A percentile compares a stretch with the other conserved stretches of the same genome.
These are phyloP conservation scores for Dalechampia spathulata DNA, from an alignment of 441 rosid species.

Conservation along the genomic window DNA sequence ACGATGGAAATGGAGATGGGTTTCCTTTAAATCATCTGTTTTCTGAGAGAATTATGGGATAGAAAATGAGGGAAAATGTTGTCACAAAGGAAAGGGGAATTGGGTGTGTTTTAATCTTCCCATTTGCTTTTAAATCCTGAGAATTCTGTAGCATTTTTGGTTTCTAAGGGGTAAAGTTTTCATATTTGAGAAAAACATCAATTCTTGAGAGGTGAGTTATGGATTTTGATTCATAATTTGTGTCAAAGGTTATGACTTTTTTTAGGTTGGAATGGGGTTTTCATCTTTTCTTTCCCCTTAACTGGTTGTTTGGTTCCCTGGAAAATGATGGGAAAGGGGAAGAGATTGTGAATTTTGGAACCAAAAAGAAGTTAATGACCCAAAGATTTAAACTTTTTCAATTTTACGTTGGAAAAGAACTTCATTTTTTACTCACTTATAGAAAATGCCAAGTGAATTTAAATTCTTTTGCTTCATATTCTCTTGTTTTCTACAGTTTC, in stretches of 20 bases:
- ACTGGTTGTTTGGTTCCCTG: conserved; percentile 19
- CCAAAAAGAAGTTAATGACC: neutral
- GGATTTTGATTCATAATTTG: conserved; percentile 11
- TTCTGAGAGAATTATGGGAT: conserved; percentile 31
- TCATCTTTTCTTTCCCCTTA: too few relatives aligned
- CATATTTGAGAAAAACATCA: conserved; percentile 13
- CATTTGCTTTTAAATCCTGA: too few relatives aligned
- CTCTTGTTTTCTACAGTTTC: conserved; percentile 1
- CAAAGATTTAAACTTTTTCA: neutral
- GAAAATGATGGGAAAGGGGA: conserved; percentile 10
- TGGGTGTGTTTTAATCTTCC: conserved; percentile 1
- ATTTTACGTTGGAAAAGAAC: too few relatives aligned
- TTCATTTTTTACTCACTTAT: neutral
- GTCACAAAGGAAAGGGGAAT: conserved; percentile 8
- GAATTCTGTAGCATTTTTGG: conserved; percentile 10
- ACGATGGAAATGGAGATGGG: conserved; percentile 12
- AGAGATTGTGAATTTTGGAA: conserved; percentile 6
- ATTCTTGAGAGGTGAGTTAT: conserved; percentile 31
- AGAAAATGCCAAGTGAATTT: conserved; percentile 3
- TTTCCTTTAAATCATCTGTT: conserved; percentile 19
- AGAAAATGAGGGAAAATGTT: conserved; percentile 23
- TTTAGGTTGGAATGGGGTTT: conserved; percentile 10
- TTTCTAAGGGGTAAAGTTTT: conserved; percentile 9
- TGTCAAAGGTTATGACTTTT: conserved; percentile 8
- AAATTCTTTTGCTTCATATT: neutral